Evolutionary conservation across 2,329 filamentous ascomycete species (phyloP).

Genomic region (Scorias spongiosa): DNA sequence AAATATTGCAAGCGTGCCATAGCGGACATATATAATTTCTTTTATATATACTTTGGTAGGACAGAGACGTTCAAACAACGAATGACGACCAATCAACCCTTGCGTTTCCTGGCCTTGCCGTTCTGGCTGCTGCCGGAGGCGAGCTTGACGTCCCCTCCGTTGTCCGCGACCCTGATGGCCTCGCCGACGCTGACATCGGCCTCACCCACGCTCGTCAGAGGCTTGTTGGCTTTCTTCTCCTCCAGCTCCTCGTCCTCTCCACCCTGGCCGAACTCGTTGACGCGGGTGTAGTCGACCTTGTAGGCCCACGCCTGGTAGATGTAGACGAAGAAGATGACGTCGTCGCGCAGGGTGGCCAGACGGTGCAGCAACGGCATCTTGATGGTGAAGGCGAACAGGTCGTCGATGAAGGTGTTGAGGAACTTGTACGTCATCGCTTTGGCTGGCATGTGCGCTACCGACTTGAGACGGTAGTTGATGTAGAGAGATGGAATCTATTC

Average conservation of each 20-base stretch:
- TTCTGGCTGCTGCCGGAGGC: neutral
- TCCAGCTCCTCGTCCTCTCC: conserved; percentile 69
- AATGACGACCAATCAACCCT: neutral
- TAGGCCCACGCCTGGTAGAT: conserved; percentile 90
- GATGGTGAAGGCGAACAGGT: conserved; percentile 96
- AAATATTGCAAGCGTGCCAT: too few relatives aligned
- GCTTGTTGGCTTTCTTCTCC: conserved; percentile 31
- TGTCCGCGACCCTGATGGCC: neutral
- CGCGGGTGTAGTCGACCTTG: conserved; percentile 74
- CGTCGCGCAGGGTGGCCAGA: conserved; percentile 80
- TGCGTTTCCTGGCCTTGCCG: neutral
- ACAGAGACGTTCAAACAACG: too few relatives aligned
- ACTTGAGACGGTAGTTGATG: conserved; percentile 94
- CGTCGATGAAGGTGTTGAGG: conserved; percentile 96
- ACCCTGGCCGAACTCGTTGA: conserved; percentile 97
- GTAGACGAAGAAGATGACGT: conserved; percentile 97
- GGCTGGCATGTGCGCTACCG: conserved; percentile 87
- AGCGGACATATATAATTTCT: too few relatives aligned
- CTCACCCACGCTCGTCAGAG: conserved; percentile 20
- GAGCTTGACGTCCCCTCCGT: neutral
- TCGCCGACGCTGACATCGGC: conserved; percentile 8
- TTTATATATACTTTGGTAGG: too few relatives aligned
- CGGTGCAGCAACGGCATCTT: conserved; percentile 96
- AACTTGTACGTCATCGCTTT: conserved; percentile 98
- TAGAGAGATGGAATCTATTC: conserved; percentile 61